Base-by-base conservation (phyloP, 768 basidiomycete genomes). In the Rhizopogon vinicolor region DNA sequence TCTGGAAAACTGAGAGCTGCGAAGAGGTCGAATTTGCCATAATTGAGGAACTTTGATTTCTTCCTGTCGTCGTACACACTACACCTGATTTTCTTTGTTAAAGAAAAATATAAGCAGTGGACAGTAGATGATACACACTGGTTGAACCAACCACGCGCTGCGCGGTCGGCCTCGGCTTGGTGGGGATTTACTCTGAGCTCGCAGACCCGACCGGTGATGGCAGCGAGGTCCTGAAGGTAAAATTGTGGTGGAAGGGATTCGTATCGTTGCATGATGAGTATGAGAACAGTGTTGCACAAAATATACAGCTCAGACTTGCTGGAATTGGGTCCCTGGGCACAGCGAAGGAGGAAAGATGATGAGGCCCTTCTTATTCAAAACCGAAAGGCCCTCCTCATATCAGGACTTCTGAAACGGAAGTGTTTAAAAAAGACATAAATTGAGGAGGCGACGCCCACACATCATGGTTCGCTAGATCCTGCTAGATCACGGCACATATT, bases 1-100 rank as follows among this genome's bases (percentile, higher is more conserved):
- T 74, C 73, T 9, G 72, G 70, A 57, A 72, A 74, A 56, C 67
- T 69, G 54, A 74, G 70, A 13, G 70, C 69, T 9, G 73, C 73
- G 51, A 73, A 74, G 7, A 72, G 57, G 52, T 74, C 72, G 53
- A 74, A 74, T 61, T 70, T 70, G 28, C 71, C 68, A 22, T 74
- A 73, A 60, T 72, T 67, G 22, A 74, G 41, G 44, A 74, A 74
- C 49, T 66, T 67, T 55, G 57, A 66, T 57, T 67, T 65, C 60
- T 67, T 73, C 52, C 61, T 60, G 51, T 71, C 69, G 51, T 71
- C 61, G 61, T 74, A 74, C 53, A 74, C 57, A n/a, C 55, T 52
- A 44, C 68, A 62, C 51, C 72, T 74, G 37, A 37, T 37, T 28
- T 35, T 59, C 7, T 25, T 19, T 1, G 35, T 33, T 28, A 41